Conservation (phyloP, 2,329 filamentous ascomycete genomes). For the Hypoxylon sp. region DNA sequence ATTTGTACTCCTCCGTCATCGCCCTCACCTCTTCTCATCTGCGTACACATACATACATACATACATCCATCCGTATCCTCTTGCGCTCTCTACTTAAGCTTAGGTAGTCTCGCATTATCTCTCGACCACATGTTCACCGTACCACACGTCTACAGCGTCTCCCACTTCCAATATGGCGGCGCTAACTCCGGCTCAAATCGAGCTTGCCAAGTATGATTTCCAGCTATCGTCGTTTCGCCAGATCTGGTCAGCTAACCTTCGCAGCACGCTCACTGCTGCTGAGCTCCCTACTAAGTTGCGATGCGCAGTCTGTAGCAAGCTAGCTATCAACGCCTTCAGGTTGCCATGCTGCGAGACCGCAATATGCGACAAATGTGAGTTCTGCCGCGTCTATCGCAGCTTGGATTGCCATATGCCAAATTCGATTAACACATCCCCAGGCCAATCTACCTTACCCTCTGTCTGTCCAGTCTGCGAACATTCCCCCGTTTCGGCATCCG, state of each 20-base stretch:
- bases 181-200: constrained; percentile 61
- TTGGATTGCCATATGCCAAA: constrained; percentile 16
- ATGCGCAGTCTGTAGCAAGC: constrained; percentile 90
- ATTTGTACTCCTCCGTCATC: background rate
- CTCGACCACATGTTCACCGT: constrained; percentile 33
- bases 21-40: constrained; percentile 8
- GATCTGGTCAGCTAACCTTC: constrained; percentile 8
- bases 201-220: constrained; percentile 62
- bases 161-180: constrained; percentile 42
- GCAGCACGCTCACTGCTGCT: constrained; percentile 77
- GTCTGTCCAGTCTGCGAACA: constrained; percentile 95
- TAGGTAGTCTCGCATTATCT: constrained; percentile 5
- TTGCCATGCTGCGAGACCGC: constrained; percentile 94
- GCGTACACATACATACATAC: no score
- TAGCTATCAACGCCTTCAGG: constrained; percentile 89
- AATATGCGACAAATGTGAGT: constrained; percentile 88
- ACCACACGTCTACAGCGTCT: constrained; percentile 18
- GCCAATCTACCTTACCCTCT: constrained; percentile 77
- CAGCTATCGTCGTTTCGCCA: background rate
- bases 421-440: constrained; percentile 53
- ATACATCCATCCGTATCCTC: no score
- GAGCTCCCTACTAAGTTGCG: constrained; percentile 96
- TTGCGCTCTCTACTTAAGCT: constrained; percentile 4
- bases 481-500: constrained; percentile 81
- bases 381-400: background rate